phyloP scores from a whole-genome alignment of 805 yeast species.

The Zygotorulaspora florentina region DNA sequence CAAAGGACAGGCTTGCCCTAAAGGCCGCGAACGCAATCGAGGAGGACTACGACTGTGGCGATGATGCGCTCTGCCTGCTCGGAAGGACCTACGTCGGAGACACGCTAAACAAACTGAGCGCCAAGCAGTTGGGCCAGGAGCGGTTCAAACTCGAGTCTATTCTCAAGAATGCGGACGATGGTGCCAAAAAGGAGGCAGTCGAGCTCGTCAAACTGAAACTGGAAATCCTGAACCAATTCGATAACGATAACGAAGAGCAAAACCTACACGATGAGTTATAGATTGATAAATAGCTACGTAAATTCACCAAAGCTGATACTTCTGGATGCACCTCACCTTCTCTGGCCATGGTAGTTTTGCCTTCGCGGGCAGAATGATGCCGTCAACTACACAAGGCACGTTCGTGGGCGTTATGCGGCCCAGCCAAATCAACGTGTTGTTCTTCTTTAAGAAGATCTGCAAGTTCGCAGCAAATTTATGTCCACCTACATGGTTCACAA shows the following conservation, averaged over 20 bases:
- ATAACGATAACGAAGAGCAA: slow-evolving; percentile 1
- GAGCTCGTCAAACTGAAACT: slow-evolving; percentile 29
- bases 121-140: slow-evolving; percentile 36
- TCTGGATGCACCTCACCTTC: slow-evolving; percentile 50
- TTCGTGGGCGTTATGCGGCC: slow-evolving; percentile 81
- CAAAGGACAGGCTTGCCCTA: slow-evolving; percentile 11
- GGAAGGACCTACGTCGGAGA: slow-evolving; percentile 16
- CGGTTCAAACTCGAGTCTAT: slow-evolving; percentile 31
- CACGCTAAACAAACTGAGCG: slow-evolving; percentile 25
- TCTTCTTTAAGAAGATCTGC: slow-evolving; percentile 56
- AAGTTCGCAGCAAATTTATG: slow-evolving; percentile 93
- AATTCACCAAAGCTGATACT: slow-evolving; percentile 36
- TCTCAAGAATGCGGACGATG: slow-evolving; percentile 16
- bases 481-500: slow-evolving; percentile 88
- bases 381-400: slow-evolving; percentile 69
- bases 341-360: slow-evolving; percentile 70
- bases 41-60: slow-evolving; percentile 31
- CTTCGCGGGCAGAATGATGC: slow-evolving; percentile 60
- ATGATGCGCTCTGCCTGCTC: slow-evolving; percentile 10
- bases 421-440: slow-evolving; percentile 67
- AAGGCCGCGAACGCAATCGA: slow-evolving; percentile 25
- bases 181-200: slow-evolving; percentile 26
- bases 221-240: slow-evolving; percentile 16
- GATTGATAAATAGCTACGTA: background rate
- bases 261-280: slow-evolving; percentile 11